These are phyloP conservation scores for Verbena officinalis DNA, from an alignment of 257 asterid genomes.

Conservation along the genomic window DNA sequence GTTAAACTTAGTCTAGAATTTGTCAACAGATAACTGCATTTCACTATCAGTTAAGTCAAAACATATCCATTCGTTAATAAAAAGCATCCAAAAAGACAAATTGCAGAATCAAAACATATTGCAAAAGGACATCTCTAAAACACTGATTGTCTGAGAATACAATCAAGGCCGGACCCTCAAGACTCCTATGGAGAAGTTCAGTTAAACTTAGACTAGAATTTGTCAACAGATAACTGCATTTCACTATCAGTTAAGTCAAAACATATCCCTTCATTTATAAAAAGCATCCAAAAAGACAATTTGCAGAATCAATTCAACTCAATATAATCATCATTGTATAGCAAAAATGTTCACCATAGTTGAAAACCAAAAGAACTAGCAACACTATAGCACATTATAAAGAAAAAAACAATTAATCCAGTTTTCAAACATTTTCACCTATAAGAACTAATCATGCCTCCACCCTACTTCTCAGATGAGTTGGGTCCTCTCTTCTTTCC, in stretches of 20 bases:
- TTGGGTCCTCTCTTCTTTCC: constrained; percentile 91
- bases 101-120: too few relatives aligned
- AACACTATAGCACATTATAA: constrained; percentile 24
- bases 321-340: neutral
- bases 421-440: constrained; percentile 24
- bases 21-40: neutral
- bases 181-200: neutral
- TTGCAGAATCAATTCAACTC: constrained; percentile 11
- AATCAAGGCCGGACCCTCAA: neutral
- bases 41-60: too few relatives aligned
- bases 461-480: constrained; percentile 71
- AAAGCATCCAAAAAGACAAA: too few relatives aligned
- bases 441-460: constrained; percentile 19
- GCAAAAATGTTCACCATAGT: constrained; percentile 3
- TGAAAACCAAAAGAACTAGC: constrained; percentile 3
- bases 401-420: constrained; percentile 18
- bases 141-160: too few relatives aligned
- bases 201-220: neutral
- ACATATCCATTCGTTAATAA: too few relatives aligned
- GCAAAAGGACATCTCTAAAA: too few relatives aligned
- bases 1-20: neutral
- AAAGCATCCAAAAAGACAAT: neutral
- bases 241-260: neutral
- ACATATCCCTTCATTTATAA: neutral
- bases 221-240: neutral